Evolutionary conservation across 495 filamentous ascomycete species (phyloP).

Genomic region (Lepraria neglecta): DNA sequence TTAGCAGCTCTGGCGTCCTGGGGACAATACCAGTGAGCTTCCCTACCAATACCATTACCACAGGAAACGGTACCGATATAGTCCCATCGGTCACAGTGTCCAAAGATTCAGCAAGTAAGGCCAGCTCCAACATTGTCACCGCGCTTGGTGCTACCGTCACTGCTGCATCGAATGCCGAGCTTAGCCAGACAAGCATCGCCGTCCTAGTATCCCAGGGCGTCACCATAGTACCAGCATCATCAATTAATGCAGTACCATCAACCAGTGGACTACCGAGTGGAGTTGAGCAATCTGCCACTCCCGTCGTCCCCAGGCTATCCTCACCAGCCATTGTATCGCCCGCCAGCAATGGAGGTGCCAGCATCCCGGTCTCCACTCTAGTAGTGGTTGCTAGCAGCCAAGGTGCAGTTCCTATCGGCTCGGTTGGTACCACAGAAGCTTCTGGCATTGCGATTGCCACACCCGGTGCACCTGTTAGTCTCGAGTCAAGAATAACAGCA

Average conservation of each 20-base stretch:
- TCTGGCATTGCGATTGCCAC: background rate
- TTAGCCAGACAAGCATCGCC: slow-evolving; percentile 3
- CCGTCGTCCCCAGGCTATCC: background rate
- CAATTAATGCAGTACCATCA: no score
- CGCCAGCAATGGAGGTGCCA: background rate
- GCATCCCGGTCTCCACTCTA: background rate
- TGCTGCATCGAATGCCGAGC: background rate
- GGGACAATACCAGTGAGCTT: no score
- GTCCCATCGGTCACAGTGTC: background rate
- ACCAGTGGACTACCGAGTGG: no score
- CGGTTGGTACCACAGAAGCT: background rate
- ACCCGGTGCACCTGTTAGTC: background rate
- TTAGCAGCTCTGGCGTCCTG: background rate
- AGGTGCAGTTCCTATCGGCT: background rate
- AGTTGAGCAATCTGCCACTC: no score
- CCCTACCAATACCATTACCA: background rate
- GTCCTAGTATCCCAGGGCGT: background rate
- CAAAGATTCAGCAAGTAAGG: background rate
- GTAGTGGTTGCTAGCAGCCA: background rate
- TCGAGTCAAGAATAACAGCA: background rate
- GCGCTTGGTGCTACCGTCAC: background rate
- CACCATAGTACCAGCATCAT: background rate
- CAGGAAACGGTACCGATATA: background rate
- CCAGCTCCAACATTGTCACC: background rate
- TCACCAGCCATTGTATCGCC: background rate